These are phyloP conservation scores for Cynanchum wilfordii DNA, from an alignment of 257 asterid species.

Conservation along the genomic window DNA sequence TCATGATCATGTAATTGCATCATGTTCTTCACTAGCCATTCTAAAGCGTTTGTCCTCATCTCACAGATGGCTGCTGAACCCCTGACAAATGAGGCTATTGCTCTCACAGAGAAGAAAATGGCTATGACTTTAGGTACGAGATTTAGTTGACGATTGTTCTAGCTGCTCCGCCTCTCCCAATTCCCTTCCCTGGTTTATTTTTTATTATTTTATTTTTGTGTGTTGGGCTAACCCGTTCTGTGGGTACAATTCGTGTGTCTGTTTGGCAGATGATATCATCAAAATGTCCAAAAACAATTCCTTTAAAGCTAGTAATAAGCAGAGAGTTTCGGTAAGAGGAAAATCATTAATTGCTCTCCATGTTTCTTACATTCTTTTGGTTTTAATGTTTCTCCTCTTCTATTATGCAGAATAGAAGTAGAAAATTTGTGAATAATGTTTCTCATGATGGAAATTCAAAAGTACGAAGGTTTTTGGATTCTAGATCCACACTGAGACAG, in stretches of 20 bases:
- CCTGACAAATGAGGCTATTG: slow-evolving; percentile 62
- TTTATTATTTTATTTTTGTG: slow-evolving; percentile 10
- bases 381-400: slow-evolving; percentile 14
- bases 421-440: slow-evolving; percentile 36
- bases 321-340: slow-evolving; percentile 67
- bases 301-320: slow-evolving; percentile 50
- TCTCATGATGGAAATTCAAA: slow-evolving; percentile 54
- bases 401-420: slow-evolving; percentile 53
- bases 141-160: background rate
- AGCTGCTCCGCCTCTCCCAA: background rate
- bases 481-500: slow-evolving; percentile 73
- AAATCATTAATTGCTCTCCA: background rate
- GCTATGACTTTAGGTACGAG: slow-evolving; percentile 75
- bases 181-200: slow-evolving; percentile 8
- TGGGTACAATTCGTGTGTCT: background rate
- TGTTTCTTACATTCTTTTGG: background rate
- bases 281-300: slow-evolving; percentile 62
- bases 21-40: background rate
- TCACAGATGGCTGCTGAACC: slow-evolving; percentile 72
- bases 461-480: slow-evolving; percentile 47
- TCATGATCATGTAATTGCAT: background rate
- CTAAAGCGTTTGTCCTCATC: background rate
- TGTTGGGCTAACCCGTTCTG: slow-evolving; percentile 2
- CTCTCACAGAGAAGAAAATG: slow-evolving; percentile 94
- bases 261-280: slow-evolving; percentile 74